phyloP scores from a whole-genome alignment of 2,329 filamentous ascomycete genomes.

The Pseudogymnoascus sp. region DNA sequence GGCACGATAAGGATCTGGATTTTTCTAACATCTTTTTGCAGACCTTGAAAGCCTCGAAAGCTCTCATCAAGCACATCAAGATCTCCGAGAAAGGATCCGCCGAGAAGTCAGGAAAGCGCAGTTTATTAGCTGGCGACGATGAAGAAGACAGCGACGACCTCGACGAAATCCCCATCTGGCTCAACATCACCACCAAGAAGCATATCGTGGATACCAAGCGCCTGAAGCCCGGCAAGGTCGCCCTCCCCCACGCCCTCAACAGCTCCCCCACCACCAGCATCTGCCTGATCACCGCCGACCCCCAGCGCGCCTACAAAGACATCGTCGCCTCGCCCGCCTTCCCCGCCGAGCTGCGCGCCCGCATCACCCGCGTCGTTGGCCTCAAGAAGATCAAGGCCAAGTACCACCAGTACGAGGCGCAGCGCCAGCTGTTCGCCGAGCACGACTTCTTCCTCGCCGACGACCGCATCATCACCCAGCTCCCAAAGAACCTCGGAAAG shows the following conservation, averaged over 20 bases:
- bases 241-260: constrained; percentile 68
- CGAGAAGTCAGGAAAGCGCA: constrained; percentile 42
- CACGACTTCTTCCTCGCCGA: constrained; percentile 94
- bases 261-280: constrained; percentile 57
- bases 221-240: constrained; percentile 77
- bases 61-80: constrained; percentile 53
- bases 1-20: constrained; percentile 1
- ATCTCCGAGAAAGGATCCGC: constrained; percentile 42
- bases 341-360: constrained; percentile 55
- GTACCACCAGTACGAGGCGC: constrained; percentile 81
- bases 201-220: constrained; percentile 63
- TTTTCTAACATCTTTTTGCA: constrained; percentile 21
- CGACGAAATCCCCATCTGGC: constrained; percentile 48
- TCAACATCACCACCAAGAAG: constrained; percentile 56
- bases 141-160: constrained; percentile 35
- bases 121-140: constrained; percentile 41
- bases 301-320: constrained; percentile 84
- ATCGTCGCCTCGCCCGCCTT: constrained; percentile 67
- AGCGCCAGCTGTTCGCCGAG: constrained; percentile 72
- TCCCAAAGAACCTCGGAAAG: constrained; percentile 78
- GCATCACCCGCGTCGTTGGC: constrained; percentile 70
- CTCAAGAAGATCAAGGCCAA: constrained; percentile 79
- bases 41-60: constrained; percentile 55
- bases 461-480: constrained; percentile 66
- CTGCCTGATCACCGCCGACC: constrained; percentile 76